A percentile compares a stretch with the other conserved stretches of the same genome.
Conservation (phyloP, 176 grass and related monocot species). For the Neostapfia colusana region DNA sequence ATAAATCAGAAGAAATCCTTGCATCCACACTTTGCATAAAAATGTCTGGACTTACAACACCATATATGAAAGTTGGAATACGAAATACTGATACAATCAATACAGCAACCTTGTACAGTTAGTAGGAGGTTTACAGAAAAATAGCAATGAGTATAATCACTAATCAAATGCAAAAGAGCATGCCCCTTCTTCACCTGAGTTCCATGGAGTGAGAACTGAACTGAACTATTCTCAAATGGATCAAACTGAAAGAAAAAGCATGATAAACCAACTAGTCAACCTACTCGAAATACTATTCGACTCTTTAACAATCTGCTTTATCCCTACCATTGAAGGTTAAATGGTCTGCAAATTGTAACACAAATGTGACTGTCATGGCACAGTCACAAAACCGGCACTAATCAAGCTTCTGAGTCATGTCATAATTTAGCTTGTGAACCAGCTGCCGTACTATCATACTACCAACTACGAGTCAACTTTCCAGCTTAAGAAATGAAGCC, state of each 20-base stretch:
- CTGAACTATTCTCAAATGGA: background rate
- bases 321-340: background rate
- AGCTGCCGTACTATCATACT: background rate
- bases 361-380: background rate
- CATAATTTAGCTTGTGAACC: background rate
- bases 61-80: background rate
- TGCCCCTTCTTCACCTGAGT: background rate
- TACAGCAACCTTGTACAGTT: background rate
- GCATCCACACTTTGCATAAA: background rate
- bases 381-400: background rate
- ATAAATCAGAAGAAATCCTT: background rate
- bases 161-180: conserved; percentile 5
- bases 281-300: background rate
- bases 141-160: background rate
- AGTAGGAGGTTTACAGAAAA: background rate
- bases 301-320: background rate
- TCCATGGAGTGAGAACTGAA: background rate
- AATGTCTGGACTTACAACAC: background rate
- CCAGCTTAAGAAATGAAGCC: background rate
- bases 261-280: background rate
- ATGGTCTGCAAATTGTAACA: background rate
- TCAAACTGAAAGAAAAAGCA: conserved; percentile 1
- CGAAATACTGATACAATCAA: background rate
- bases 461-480: background rate
- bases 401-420: background rate